Conservation (phyloP, 306 rosid species). For the Abrus pulchellus region DNA sequence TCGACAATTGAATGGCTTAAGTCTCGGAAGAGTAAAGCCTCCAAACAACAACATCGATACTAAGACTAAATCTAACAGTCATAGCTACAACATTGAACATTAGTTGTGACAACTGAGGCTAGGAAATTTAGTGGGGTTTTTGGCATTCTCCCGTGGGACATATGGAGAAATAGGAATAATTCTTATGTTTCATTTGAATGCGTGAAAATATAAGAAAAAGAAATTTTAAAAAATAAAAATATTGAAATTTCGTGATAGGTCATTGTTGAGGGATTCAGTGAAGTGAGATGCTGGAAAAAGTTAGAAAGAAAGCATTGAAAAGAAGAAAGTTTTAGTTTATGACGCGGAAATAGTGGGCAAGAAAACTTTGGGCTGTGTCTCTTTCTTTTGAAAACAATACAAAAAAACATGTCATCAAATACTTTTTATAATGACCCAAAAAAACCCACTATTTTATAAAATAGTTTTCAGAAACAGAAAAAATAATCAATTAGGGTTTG, state of each 20-base stretch:
- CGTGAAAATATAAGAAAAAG: too few relatives aligned
- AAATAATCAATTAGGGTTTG: background rate
- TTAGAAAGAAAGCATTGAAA: background rate
- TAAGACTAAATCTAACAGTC: background rate
- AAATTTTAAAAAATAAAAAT: too few relatives aligned
- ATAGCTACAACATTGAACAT: background rate
- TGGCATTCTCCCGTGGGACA: background rate
- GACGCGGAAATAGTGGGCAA: background rate
- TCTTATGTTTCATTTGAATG: background rate
- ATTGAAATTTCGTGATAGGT: too few relatives aligned
- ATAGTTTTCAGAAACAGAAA: background rate
- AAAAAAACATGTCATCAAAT: background rate
- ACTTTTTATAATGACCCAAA: background rate
- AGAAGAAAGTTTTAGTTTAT: background rate
- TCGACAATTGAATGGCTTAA: background rate
- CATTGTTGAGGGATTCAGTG: too few relatives aligned
- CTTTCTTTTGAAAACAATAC: background rate
- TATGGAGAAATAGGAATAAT: background rate
- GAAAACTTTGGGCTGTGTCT: background rate
- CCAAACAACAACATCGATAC: background rate
- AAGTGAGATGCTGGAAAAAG: background rate
- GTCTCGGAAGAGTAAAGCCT: background rate
- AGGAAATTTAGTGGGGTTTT: background rate
- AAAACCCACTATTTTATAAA: background rate
- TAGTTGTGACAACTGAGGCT: background rate